Base-by-base conservation (phyloP, 139 green algal species). In the Pseudopediastrum boryanum region DNA sequence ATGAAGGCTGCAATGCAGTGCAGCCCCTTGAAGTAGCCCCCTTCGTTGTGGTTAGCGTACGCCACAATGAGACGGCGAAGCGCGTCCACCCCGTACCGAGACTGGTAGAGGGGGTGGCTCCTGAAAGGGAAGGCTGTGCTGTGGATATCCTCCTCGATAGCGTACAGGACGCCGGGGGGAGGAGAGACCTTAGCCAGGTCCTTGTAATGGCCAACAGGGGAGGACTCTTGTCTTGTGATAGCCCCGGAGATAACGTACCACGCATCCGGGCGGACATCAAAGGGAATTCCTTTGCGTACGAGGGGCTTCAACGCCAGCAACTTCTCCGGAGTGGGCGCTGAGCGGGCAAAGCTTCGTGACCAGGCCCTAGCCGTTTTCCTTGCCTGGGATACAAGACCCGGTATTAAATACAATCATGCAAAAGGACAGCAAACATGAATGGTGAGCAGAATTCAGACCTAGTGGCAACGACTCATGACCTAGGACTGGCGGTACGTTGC, bases 311-410 rank as follows among this genome's bases (percentile, higher is more conserved):
- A 56, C 13, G 36, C 33, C 35, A 31, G 51, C 9, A 51, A 52
- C 13, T 52, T 51, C n/a, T 12, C 12, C 41, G 25, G 35, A 38
- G 51, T 38, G 25, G 19, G 56, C 56, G 35, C 25, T n/a, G 25
- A 10, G 8, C 25, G 25, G 56, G 25, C 56, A n/a, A n/a, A 10
- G 25, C 25, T 19, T 8, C 19, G 25, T 8, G 19, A 10, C 56
- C 71, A 78, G 54, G n/a, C 33, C 16, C 69, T 65, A 78, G 71
- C 71, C 71, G 29, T 78, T 78, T 70, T 78, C 71, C 19, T 77
- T 77, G 70, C 70, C 70, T 77, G 70, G n/a, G n/a, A n/a, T n/a
- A n/a, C n/a, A n/a, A n/a, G n/a, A n/a, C n/a, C n/a, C n/a, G n/a
- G n/a, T n/a, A n/a, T n/a, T n/a, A n/a, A n/a, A n/a, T n/a, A n/a